Base-by-base conservation (phyloP, 108 stramenopile genomes). In the Conticribra weissflogii region DNA sequence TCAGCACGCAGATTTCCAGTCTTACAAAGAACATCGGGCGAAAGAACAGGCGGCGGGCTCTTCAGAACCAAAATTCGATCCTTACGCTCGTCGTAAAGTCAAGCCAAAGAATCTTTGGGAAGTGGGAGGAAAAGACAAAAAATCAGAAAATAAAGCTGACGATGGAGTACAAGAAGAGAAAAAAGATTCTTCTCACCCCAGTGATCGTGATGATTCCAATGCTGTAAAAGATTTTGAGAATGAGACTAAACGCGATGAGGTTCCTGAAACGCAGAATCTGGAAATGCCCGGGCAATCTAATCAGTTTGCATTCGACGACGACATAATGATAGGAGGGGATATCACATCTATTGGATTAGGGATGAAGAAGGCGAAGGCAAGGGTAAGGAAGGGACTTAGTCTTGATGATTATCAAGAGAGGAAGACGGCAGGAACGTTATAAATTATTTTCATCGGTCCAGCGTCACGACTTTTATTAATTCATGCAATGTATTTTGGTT, bases 21-120 rank as follows among this genome's bases (percentile, higher is more conserved):
- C 88, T 3, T 85, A 85, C 60, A 81, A 81, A 71, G 75, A 83
- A 18, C 72, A 75, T 21, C 81, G 67, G 30, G 78, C 81, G 31
- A 78, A 68, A 54, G 81, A 58, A 16, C 59, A 82, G 48, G 81
- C 76, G 3, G 73, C 72, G 18, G 76, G 73, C 34, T 63, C 76
- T 2, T 59, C 66, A 2, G 67, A 71, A 27, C 76, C 80, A 41
- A 89, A 89, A 41, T 91, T 92, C 68, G 90, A 95, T 72, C 90
- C 89, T 3, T 95, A 86, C 65, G 91, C 91, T 23, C 87, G 94
- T 21, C 89, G 94, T 19, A 88, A 83, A 71, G 87, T 88, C 25
- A 95, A 92, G 77, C 94, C 94, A 44, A 89, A 95, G 82, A 91
- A 89, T 78, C 81, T 95, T 31, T 95, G 94, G 94, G 86, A 92